Percentiles rank a stretch among this genome's conserved stretches.
Conservation (phyloP, 2,329 filamentous ascomycete genomes). For the Penicillium thymicola region DNA sequence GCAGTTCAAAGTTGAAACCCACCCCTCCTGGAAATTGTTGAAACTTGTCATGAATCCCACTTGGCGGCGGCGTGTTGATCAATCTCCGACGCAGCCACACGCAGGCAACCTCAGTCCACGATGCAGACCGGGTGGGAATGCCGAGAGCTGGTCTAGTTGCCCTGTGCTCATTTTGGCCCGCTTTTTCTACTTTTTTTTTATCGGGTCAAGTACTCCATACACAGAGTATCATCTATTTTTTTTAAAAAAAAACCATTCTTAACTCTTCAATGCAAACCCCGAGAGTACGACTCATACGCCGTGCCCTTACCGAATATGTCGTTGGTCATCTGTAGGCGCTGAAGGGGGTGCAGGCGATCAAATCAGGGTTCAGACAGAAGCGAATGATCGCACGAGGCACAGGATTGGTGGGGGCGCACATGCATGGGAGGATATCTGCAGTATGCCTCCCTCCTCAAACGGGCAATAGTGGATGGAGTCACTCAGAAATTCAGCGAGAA, state of each 20-base stretch:
- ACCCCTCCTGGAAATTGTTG: not conserved
- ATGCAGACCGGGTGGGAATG: conserved; percentile 24
- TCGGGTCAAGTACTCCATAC: not conserved
- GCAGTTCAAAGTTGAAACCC: conserved; percentile 4
- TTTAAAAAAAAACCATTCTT: not conserved
- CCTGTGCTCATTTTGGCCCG: conserved; percentile 20
- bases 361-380: conserved; percentile 8
- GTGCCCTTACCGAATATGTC: conserved; percentile 4
- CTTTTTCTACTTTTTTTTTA: conserved; percentile 15
- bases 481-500: conserved; percentile 6
- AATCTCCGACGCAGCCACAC: conserved; percentile 17
- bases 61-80: conserved; percentile 13
- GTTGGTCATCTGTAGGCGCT: conserved; percentile 12
- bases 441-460: conserved; percentile 1
- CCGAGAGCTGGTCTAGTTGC: conserved; percentile 19
- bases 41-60: conserved; percentile 6
- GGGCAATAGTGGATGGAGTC: conserved; percentile 8
- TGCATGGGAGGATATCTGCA: conserved; percentile 11
- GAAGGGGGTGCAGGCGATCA: conserved; percentile 10
- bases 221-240: not conserved
- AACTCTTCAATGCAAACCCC: not conserved
- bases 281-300: not conserved
- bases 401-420: conserved; percentile 9
- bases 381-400: conserved; percentile 11
- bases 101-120: conserved; percentile 15